Conservation (phyloP, 2,329 filamentous ascomycete species). For the Rhytidhysteron rufulum region DNA sequence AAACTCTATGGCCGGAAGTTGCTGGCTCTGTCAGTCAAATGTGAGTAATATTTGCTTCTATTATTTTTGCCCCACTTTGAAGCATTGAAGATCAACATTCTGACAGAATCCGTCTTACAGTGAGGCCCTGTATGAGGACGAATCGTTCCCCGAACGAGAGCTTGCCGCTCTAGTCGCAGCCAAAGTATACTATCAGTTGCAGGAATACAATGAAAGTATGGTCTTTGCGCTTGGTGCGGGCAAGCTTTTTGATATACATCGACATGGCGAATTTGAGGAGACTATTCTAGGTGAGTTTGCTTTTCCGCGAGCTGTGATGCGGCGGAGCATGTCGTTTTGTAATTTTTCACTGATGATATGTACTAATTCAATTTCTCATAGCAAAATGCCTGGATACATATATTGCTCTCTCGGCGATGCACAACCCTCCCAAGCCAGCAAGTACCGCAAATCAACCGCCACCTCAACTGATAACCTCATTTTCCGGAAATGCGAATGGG, state of each 20-base stretch:
- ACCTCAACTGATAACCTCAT: constrained; percentile 75
- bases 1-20: constrained; percentile 96
- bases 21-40: constrained; percentile 89
- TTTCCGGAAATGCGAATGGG: constrained; percentile 64
- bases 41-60: constrained; percentile 52
- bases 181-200: constrained; percentile 98
- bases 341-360: no score
- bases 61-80: no score
- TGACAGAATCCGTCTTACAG: constrained; percentile 56
- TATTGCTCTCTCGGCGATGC: constrained; percentile 71
- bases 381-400: constrained; percentile 97
- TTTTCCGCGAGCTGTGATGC: no score
- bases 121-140: constrained; percentile 96
- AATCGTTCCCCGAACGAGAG: constrained; percentile 87
- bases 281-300: constrained; percentile 88
- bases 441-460: constrained; percentile 50
- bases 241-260: constrained; percentile 89
- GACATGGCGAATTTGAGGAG: constrained; percentile 92
- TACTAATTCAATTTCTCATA: constrained; percentile 30
- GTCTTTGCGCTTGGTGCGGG: constrained; percentile 92
- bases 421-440: constrained; percentile 50
- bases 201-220: constrained; percentile 99
- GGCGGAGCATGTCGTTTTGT: no score
- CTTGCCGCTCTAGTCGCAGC: constrained; percentile 91
- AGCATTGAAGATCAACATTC: constrained; percentile 5